These are phyloP conservation scores for Aspergillus arachidicola DNA, from an alignment of 2,329 filamentous ascomycete genomes.

Conservation along the genomic window DNA sequence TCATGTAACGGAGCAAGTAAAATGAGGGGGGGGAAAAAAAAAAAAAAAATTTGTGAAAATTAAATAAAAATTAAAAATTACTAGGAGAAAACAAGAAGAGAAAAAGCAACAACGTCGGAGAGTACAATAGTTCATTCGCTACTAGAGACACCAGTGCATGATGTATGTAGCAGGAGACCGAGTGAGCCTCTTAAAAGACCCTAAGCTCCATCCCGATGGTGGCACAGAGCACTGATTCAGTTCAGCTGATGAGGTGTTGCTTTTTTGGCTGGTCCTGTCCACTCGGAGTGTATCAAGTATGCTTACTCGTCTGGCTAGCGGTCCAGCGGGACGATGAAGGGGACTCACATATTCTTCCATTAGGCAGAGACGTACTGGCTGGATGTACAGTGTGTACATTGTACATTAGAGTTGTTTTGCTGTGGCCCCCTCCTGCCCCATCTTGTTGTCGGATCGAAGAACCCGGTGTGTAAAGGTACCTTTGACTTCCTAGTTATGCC, in stretches of 20 bases:
- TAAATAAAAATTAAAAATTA: neutral
- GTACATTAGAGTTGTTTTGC: too few species aligned
- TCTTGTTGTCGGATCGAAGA: neutral
- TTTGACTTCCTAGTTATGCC: neutral
- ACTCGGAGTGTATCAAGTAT: conserved; percentile 1
- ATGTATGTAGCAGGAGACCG: neutral
- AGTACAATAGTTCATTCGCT: neutral
- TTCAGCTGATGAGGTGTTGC: neutral
- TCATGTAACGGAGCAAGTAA: neutral
- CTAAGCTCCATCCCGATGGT: neutral
- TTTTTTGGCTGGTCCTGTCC: neutral
- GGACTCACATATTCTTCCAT: too few species aligned
- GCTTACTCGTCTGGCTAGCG: neutral
- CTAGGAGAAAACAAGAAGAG: neutral
- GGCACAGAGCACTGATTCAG: neutral
- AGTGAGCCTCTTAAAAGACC: neutral
- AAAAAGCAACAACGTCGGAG: neutral
- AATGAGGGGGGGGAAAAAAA: neutral
- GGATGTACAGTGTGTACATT: too few species aligned
- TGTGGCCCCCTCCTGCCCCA: neutral
- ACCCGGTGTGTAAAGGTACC: neutral
- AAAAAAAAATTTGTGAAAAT: neutral
- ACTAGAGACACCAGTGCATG: neutral
- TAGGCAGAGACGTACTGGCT: too few species aligned
- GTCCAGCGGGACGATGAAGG: neutral